Percentiles rank a stretch among this genome's conserved stretches.
Conservation (phyloP, 257 asterid genomes). For the Parsonsia alboflavescens region DNA sequence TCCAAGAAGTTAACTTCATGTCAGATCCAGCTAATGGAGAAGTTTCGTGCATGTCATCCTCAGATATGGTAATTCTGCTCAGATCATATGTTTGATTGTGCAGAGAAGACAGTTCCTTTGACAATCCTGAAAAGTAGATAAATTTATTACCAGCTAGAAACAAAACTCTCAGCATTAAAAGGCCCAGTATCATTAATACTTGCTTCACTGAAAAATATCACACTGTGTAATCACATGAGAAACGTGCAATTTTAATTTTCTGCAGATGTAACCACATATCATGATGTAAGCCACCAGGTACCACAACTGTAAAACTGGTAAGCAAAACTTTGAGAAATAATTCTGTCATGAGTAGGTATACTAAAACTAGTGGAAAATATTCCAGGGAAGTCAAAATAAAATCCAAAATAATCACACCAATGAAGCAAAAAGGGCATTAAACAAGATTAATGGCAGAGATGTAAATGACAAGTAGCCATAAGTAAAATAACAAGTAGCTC, state of each 20-base stretch:
- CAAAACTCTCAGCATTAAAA: not conserved
- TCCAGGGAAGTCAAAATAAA: not conserved
- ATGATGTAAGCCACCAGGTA: slow-evolving; percentile 2
- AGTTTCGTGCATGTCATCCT: slow-evolving; percentile 29
- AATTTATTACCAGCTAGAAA: slow-evolving; percentile 15
- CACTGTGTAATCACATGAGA: not conserved
- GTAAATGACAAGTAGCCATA: not conserved
- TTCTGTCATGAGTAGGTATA: not conserved
- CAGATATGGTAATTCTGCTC: slow-evolving; percentile 41
- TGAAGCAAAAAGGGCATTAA: not conserved
- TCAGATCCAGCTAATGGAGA: slow-evolving; percentile 31
- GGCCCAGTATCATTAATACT: not conserved
- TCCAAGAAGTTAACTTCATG: slow-evolving; percentile 28
- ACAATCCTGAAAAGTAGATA: slow-evolving; percentile 45
- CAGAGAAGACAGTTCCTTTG: slow-evolving; percentile 54
- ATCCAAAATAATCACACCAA: not conserved
- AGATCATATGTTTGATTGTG: slow-evolving; percentile 53
- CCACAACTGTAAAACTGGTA: not conserved
- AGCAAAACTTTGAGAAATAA: not conserved
- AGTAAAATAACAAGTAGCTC: not conserved
- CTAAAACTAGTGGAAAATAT: not conserved
- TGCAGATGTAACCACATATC: not conserved
- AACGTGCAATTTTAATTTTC: too few relatives aligned
- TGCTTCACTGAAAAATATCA: not conserved
- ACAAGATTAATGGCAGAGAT: not conserved